These are phyloP conservation scores for Populus nigra DNA, from an alignment of 345 rosid genomes.

Conservation along the genomic window DNA sequence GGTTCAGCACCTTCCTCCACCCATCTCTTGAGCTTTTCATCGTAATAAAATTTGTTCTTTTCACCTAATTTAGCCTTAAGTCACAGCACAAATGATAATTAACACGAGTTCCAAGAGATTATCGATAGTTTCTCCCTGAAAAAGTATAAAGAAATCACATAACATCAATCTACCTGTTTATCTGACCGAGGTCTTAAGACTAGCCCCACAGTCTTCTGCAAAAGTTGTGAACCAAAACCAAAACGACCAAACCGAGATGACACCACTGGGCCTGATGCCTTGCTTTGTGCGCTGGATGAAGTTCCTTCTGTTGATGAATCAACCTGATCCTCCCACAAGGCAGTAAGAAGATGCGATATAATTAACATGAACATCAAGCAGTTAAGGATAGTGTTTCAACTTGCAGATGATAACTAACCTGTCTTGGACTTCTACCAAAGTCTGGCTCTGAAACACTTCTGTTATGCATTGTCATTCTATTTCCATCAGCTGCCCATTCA, in stretches of 20 bases:
- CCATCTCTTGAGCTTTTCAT: slow-evolving; percentile 96
- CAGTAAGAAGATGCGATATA: slow-evolving; percentile 17
- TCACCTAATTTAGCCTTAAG: slow-evolving; percentile 94
- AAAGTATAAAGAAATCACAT: slow-evolving; percentile 9
- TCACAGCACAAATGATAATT: slow-evolving; percentile 17
- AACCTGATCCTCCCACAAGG: slow-evolving; percentile 38
- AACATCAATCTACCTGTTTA: slow-evolving; percentile 52
- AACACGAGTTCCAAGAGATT: neutral
- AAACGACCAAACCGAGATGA: slow-evolving; percentile 78
- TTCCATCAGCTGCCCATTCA: slow-evolving; percentile 59
- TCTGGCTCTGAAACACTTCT: slow-evolving; percentile 88
- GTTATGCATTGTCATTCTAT: slow-evolving; percentile 53
- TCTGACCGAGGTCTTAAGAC: slow-evolving; percentile 73
- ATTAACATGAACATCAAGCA: slow-evolving; percentile 12
- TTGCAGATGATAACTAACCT: slow-evolving; percentile 38
- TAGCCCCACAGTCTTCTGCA: slow-evolving; percentile 83
- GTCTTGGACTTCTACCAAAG: slow-evolving; percentile 72
- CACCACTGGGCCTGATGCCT: slow-evolving; percentile 45
- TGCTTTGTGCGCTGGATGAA: slow-evolving; percentile 51
- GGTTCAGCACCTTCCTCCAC: slow-evolving; percentile 93
- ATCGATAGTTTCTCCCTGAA: neutral
- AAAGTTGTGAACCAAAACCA: slow-evolving; percentile 69
- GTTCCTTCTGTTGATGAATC: slow-evolving; percentile 53
- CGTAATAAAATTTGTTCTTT: slow-evolving; percentile 80
- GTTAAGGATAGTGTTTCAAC: neutral